These are phyloP conservation scores for Vicia sativa DNA, from an alignment of 306 rosid species.

Conservation along the genomic window DNA sequence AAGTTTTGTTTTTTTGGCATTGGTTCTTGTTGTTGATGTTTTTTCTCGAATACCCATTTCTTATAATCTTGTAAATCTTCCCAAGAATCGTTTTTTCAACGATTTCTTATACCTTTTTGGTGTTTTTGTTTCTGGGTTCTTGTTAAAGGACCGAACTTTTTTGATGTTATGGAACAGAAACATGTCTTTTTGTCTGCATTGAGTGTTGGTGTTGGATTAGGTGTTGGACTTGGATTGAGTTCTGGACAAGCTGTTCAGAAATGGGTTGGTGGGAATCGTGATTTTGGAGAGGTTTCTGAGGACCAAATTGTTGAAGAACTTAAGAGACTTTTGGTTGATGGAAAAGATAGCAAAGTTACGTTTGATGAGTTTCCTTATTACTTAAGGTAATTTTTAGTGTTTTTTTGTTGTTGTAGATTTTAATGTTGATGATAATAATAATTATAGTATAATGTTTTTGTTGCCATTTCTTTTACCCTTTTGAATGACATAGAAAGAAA, in stretches of 20 bases:
- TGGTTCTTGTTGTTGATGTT: slow-evolving; percentile 12
- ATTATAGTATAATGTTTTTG: not conserved
- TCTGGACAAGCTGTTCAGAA: slow-evolving; percentile 74
- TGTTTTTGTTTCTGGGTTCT: slow-evolving; percentile 19
- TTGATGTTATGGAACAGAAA: slow-evolving; percentile 79
- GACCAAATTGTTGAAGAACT: slow-evolving; percentile 79
- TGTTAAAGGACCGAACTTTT: slow-evolving; percentile 30
- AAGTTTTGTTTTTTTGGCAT: slow-evolving; percentile 23
- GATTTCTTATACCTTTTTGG: slow-evolving; percentile 39
- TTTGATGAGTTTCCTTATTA: slow-evolving; percentile 84
- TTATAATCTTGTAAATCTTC: slow-evolving; percentile 27
- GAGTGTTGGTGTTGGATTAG: slow-evolving; percentile 96
- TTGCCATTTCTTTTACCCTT: slow-evolving; percentile 13
- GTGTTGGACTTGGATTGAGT: slow-evolving; percentile 86
- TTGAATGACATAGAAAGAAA: slow-evolving; percentile 11
- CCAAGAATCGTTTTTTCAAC: slow-evolving; percentile 36
- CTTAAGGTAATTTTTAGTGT: slow-evolving; percentile 61
- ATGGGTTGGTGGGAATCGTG: slow-evolving; percentile 74
- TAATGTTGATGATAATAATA: too few relatives aligned
- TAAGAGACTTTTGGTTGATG: slow-evolving; percentile 62
- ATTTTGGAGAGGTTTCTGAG: slow-evolving; percentile 60
- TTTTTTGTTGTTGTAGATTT: not conserved
- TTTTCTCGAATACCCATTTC: slow-evolving; percentile 28
- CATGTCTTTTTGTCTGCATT: slow-evolving; percentile 87
- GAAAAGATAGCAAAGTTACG: slow-evolving; percentile 57